Evolutionary conservation across 2,329 filamentous ascomycete genomes (phyloP), one percentile per base, ranked within the genome.

Genomic region (Epichloe scottii): DNA sequence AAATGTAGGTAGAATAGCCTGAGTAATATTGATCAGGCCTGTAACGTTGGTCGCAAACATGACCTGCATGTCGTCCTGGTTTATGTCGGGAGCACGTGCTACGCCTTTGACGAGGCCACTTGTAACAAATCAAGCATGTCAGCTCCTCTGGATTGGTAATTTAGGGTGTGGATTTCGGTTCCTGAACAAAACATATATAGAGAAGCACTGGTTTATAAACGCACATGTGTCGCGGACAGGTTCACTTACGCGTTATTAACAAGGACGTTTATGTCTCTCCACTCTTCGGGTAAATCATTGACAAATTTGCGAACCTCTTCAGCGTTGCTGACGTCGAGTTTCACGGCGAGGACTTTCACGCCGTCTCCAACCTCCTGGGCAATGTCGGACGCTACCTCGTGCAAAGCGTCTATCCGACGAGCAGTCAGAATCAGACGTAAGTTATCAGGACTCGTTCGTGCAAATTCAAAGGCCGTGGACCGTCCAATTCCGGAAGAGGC

Each of bases 1-100:
- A 76, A 90, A 94, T 64, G 89, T 82, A 49, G 87, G 82, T 17
- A 97, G 69, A 41, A 96, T 75, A 44, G 87, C 87, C 74, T 98
- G 93, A 0, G 93, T 97, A 85, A 97, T 88, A 74, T 91, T 87
- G 73, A 98, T 93, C 35, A 98, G 76, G 30, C 93, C 93, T 2
- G 86, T 93, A 49, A 97, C 90, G 66, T 98, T 98, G 53, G 93
- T 97, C 45, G 79, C 71, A 64, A 96, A 88, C 89, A 97, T 96
- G 66, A 83, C 63, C 60, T 85, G 76, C 60, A 96, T 85, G 70
- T 98, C 91, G 53, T 84, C 82, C 61, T 87, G 77, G 15, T 75
- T 77, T 64, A 98, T 96, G 40, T 87, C 79, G 17, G 90, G 90
- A 1, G 89, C 89, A 64, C 85, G 82, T 47, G 87, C 91, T 12